Percentiles rank a stretch among this genome's conserved stretches.
These are phyloP conservation scores for Paecilomyces fulvus DNA, from an alignment of 2,329 filamentous ascomycete genomes.

Conservation along the genomic window DNA sequence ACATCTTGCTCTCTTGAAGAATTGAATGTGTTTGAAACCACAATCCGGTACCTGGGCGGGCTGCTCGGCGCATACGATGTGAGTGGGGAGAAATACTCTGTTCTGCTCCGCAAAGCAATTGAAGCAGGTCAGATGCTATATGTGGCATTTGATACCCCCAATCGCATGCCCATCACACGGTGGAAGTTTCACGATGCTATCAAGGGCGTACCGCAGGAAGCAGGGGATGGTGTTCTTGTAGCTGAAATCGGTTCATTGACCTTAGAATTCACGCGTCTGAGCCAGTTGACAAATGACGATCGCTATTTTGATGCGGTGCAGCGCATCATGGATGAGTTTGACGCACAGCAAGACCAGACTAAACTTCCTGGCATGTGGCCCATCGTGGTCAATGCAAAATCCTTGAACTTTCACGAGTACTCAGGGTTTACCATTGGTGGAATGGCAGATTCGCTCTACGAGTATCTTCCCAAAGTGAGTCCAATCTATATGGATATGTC, in stretches of 20 bases:
- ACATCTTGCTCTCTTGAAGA: constrained; percentile 56
- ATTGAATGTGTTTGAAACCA: constrained; percentile 80
- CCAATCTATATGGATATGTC: no score
- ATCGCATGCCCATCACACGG: constrained; percentile 69
- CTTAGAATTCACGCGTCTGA: constrained; percentile 34
- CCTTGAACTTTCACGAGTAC: constrained; percentile 14
- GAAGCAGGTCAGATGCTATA: constrained; percentile 71
- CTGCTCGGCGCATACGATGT: constrained; percentile 76
- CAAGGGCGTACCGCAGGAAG: constrained; percentile 14
- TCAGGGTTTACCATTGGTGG: constrained; percentile 46
- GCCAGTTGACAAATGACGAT: constrained; percentile 29
- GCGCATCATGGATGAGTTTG: constrained; percentile 25
- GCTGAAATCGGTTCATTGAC: constrained; percentile 33
- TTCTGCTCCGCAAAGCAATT: constrained; percentile 65
- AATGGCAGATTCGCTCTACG: constrained; percentile 50
- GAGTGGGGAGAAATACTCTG: constrained; percentile 56
- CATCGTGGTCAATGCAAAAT: constrained; percentile 21
- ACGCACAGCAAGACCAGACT: constrained; percentile 24
- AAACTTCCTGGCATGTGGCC: constrained; percentile 35
- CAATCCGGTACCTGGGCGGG: constrained; percentile 78
- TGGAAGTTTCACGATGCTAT: constrained; percentile 22
- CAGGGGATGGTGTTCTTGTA: constrained; percentile 15
- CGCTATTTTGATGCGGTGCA: constrained; percentile 32
- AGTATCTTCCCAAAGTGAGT: constrained; percentile 51
- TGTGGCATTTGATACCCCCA: constrained; percentile 76